phyloP scores from a whole-genome alignment of 2,329 filamentous ascomycete species.

The Talaromyces sp. region DNA sequence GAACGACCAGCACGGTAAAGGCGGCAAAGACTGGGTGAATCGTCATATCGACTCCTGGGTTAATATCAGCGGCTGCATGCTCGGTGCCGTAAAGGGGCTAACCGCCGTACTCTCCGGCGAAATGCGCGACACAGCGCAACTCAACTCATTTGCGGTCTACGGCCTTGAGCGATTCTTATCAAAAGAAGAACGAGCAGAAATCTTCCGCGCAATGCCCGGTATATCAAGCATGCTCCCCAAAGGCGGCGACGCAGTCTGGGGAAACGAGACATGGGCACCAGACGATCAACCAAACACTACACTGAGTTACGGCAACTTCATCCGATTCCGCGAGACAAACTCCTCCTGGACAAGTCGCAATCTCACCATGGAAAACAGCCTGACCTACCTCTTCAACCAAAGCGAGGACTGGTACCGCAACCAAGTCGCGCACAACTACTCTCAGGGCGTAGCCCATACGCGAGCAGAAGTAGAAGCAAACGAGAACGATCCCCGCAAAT shows the following conservation, averaged over 20 bases:
- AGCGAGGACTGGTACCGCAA: conserved; percentile 83
- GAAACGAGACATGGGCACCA: conserved; percentile 79
- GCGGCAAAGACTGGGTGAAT: conserved; percentile 87
- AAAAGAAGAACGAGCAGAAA: conserved; percentile 83
- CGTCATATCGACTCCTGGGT: conserved; percentile 90
- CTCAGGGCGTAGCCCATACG: conserved; percentile 82
- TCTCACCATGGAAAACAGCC: conserved; percentile 73
- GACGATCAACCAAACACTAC: conserved; percentile 76
- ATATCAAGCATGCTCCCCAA: conserved; percentile 96
- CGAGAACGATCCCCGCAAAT: conserved; percentile 73
- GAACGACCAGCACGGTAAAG: conserved; percentile 70
- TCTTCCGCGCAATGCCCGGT: conserved; percentile 95
- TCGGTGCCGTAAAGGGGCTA: conserved; percentile 86
- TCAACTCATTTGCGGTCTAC: conserved; percentile 95
- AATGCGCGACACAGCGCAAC: conserved; percentile 96
- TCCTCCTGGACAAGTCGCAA: conserved; percentile 67
- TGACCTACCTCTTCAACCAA: conserved; percentile 74
- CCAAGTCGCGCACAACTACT: conserved; percentile 73
- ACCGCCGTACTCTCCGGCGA: conserved; percentile 86
- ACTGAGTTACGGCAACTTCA: conserved; percentile 72
- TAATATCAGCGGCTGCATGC: conserved; percentile 97
- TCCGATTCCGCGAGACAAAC: conserved; percentile 73
- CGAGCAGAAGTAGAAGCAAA: conserved; percentile 77
- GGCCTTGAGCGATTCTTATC: conserved; percentile 94
- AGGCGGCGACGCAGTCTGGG: conserved; percentile 93